Evolutionary conservation across 2,329 filamentous ascomycete species (phyloP).

Genomic region (Blumeriella jaapii): DNA sequence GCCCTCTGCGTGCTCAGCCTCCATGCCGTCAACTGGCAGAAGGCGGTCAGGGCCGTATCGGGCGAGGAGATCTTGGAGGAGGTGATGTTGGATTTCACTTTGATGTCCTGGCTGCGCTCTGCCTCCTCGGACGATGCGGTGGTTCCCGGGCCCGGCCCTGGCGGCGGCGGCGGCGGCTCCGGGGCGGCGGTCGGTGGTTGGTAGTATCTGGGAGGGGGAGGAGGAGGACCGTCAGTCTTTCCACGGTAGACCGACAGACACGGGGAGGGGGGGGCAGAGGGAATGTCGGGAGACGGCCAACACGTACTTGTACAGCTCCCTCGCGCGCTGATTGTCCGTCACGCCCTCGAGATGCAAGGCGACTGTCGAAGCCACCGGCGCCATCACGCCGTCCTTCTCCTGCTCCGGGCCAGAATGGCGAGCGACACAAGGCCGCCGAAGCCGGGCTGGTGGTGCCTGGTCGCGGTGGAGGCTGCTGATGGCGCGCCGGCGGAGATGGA

Average conservation of each 20-base stretch:
- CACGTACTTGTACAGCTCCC: conserved; percentile 27
- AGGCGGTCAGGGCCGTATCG: conserved; percentile 35
- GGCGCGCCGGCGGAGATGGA: not conserved
- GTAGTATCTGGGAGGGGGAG: conserved; percentile 20
- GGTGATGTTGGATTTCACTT: conserved; percentile 19
- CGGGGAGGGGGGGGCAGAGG: no score
- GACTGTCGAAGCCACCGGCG: conserved; percentile 18
- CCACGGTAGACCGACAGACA: no score
- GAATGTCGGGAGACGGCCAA: no score
- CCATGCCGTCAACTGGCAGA: conserved; percentile 39
- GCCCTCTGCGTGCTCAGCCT: conserved; percentile 36
- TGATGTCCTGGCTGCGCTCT: conserved; percentile 5
- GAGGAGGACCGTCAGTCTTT: conserved; percentile 2
- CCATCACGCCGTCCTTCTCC: conserved; percentile 13
- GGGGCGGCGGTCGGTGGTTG: conserved; percentile 15
- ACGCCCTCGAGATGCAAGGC: conserved; percentile 23
- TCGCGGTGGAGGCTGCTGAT: no score
- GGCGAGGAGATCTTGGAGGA: conserved; percentile 27
- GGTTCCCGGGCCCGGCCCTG: conserved; percentile 3
- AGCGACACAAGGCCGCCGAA: no score
- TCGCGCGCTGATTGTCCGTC: conserved; percentile 23
- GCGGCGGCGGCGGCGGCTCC: not conserved
- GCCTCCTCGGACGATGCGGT: not conserved
- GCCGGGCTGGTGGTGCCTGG: no score
- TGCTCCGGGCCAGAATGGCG: not conserved